phyloP scores from a whole-genome alignment of 2,329 filamentous ascomycete genomes.

The Ophiostoma montium region DNA sequence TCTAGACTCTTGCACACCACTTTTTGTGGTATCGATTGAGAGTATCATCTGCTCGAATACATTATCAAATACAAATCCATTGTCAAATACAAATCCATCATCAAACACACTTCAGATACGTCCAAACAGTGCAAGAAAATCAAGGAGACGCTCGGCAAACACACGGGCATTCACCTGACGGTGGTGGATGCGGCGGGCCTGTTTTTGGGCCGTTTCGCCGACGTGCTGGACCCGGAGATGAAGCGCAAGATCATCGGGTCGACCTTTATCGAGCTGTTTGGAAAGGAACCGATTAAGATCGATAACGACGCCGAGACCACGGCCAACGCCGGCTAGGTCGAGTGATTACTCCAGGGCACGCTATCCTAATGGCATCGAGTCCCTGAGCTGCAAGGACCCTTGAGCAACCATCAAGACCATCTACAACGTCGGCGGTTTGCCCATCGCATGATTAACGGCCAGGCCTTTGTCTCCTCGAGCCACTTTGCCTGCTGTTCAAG shows the following conservation, averaged over 20 bases:
- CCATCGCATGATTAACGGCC: slow-evolving; percentile 18
- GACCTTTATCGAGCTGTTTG: slow-evolving; percentile 54
- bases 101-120: no score
- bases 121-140: slow-evolving; percentile 69
- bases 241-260: slow-evolving; percentile 66
- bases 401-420: slow-evolving; percentile 37
- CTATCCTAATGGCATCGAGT: slow-evolving; percentile 33
- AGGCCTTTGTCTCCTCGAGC: slow-evolving; percentile 48
- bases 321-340: slow-evolving; percentile 55
- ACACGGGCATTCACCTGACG: slow-evolving; percentile 81
- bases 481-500: slow-evolving; percentile 68
- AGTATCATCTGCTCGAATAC: no score
- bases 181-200: slow-evolving; percentile 65
- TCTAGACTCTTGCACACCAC: no score
- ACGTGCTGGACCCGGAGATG: slow-evolving; percentile 64
- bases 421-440: slow-evolving; percentile 31
- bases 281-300: slow-evolving; percentile 55
- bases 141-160: slow-evolving; percentile 60
- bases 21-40: no score
- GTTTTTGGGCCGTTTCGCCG: slow-evolving; percentile 65
- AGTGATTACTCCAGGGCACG: slow-evolving; percentile 80
- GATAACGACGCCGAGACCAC: slow-evolving; percentile 56
- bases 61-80: no score
- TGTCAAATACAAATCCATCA: no score
- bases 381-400: slow-evolving; percentile 32